A percentile compares a stretch with the other conserved stretches of the same genome.
These are phyloP conservation scores for Trametes coccinea DNA, from an alignment of 768 basidiomycete species.

Conservation along the genomic window DNA sequence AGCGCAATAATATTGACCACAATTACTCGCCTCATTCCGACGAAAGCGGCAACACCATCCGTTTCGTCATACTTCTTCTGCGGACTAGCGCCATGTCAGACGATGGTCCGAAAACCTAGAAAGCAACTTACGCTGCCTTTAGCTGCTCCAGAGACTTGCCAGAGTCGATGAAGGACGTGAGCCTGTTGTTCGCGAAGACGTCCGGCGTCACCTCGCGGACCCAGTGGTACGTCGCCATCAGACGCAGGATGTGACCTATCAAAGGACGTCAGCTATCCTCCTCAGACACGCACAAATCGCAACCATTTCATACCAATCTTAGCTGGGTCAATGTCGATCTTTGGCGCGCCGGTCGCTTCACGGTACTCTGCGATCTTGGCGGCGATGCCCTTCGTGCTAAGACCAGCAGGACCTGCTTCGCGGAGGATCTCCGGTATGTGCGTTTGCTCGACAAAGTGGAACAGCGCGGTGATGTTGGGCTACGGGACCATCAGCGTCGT, in stretches of 20 bases:
- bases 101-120: background rate
- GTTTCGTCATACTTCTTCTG: conserved; percentile 22
- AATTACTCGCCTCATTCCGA: conserved; percentile 1
- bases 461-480: background rate
- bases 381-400: conserved; percentile 45
- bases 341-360: background rate
- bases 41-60: conserved; percentile 13
- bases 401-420: conserved; percentile 54
- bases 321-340: conserved; percentile 29
- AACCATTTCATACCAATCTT: conserved; percentile 48
- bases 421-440: conserved; percentile 70
- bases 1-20: background rate
- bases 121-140: background rate
- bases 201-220: conserved; percentile 66
- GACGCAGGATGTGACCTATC: conserved; percentile 67
- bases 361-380: conserved; percentile 4
- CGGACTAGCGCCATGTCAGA: background rate
- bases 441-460: conserved; percentile 9
- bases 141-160: conserved; percentile 43
- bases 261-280: background rate
- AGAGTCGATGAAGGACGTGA: conserved; percentile 66
- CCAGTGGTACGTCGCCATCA: conserved; percentile 77
- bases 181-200: conserved; percentile 68
- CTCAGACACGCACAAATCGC: too few species aligned
- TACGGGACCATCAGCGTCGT: background rate